Percentiles rank a stretch among this genome's conserved stretches.
Conservation (phyloP, 1,284 basidiomycete species). For the Sporisorium exsertum region DNA sequence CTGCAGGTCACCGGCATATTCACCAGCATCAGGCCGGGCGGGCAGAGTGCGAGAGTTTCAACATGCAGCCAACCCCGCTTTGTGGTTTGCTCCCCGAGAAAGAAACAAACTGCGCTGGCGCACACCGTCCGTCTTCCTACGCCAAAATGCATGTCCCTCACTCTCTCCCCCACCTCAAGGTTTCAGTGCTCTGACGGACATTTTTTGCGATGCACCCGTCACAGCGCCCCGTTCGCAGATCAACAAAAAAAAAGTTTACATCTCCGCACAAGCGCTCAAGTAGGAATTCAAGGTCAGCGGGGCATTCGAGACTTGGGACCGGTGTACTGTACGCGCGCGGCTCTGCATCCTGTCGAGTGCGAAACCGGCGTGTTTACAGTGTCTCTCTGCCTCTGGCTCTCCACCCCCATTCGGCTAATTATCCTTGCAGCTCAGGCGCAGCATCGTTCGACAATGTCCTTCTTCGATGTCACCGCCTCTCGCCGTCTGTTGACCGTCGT, state of each 20-base stretch:
- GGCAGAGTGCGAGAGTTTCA: too few relatives aligned
- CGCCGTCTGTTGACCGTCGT: background rate
- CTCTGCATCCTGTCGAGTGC: constrained; percentile 7
- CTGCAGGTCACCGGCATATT: constrained; percentile 10
- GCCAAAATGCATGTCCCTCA: background rate
- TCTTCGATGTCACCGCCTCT: background rate
- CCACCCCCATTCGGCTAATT: constrained; percentile 26
- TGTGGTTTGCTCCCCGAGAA: background rate
- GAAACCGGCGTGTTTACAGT: constrained; percentile 8
- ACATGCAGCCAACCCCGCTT: constrained; percentile 5
- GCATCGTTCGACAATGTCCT: constrained; percentile 24
- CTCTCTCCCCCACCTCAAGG: constrained; percentile 4
- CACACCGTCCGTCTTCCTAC: background rate
- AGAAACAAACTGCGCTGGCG: background rate
- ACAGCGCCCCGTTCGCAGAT: background rate
- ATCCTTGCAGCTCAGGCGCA: constrained; percentile 35
- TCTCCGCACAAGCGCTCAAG: constrained; percentile 5
- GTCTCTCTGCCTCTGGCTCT: background rate
- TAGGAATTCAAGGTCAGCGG: constrained; percentile 1
- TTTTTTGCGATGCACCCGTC: background rate
- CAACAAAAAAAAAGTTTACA: background rate
- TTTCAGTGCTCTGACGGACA: background rate
- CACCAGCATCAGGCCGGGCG: too few relatives aligned
- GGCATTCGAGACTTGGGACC: background rate
- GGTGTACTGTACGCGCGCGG: background rate